These are phyloP conservation scores for Trichosporon coremiiforme DNA, from an alignment of 1,284 basidiomycete species.

Conservation along the genomic window DNA sequence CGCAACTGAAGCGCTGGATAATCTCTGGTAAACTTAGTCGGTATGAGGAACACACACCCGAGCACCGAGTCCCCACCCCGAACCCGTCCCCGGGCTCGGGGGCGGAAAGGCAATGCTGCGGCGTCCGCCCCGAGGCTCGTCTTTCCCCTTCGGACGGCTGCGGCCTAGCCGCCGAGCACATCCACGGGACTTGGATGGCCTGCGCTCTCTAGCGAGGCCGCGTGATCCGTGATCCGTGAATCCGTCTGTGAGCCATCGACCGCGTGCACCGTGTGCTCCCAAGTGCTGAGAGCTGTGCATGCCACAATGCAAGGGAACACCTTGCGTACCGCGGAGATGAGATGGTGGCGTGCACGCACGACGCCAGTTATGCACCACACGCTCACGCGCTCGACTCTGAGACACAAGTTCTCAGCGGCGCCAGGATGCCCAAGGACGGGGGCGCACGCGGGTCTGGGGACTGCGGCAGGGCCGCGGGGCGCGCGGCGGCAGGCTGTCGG, in stretches of 20 bases:
- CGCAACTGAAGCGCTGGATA: neutral
- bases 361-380: neutral
- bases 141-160: neutral
- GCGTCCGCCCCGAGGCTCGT: neutral
- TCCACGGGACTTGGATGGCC: too few relatives aligned
- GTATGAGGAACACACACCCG: neutral
- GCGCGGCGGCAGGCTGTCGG: neutral
- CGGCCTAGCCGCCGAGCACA: neutral
- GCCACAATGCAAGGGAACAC: neutral
- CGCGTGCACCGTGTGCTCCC: neutral
- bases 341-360: neutral
- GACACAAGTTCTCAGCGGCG: conserved; percentile 6
- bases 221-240: neutral
- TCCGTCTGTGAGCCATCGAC: too few relatives aligned
- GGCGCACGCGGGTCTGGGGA: neutral
- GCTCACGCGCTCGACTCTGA: neutral
- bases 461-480: neutral
- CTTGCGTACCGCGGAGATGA: neutral
- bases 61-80: neutral
- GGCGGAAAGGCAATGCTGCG: neutral
- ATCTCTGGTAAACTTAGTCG: neutral
- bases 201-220: neutral
- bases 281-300: neutral
- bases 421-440: neutral
- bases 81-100: neutral